Evolutionary conservation across 176 grass and related monocot genomes (phyloP).

Genomic region (Bonia amplexicaulis): DNA sequence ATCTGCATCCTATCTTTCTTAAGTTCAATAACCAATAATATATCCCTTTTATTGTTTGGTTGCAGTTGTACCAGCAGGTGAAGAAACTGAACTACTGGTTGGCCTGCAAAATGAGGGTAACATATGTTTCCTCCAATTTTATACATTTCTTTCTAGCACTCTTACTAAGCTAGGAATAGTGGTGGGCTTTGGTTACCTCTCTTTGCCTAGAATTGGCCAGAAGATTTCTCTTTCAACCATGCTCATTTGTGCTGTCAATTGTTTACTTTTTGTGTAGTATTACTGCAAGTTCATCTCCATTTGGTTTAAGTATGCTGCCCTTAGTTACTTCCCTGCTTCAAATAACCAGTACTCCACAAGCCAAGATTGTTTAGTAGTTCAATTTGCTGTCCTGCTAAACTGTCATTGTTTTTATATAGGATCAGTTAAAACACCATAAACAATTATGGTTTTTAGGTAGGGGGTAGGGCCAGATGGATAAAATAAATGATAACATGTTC

Average conservation of each 20-base stretch:
- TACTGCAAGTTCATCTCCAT: background rate
- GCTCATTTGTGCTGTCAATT: background rate
- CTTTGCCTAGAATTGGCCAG: background rate
- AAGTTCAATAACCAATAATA: background rate
- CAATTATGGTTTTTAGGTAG: background rate
- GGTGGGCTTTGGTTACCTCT: background rate
- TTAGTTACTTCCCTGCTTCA: background rate
- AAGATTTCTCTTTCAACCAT: background rate
- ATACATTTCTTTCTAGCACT: background rate
- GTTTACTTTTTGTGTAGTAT: background rate
- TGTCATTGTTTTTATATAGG: background rate
- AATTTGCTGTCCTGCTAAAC: background rate
- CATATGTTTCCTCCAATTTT: background rate
- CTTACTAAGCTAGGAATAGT: background rate
- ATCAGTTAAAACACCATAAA: background rate
- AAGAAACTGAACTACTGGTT: conserved; percentile 84
- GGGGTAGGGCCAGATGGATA: background rate
- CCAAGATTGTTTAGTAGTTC: background rate
- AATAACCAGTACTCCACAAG: background rate
- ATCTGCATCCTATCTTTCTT: background rate
- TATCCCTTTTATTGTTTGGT: background rate
- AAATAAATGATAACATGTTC: background rate
- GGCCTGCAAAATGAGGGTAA: conserved; percentile 94
- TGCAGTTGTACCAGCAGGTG: conserved; percentile 86
- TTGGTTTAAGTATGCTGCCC: background rate